These are phyloP conservation scores for Drechslerella coelobrocha DNA, from an alignment of 2,329 filamentous ascomycete species.

Conservation along the genomic window DNA sequence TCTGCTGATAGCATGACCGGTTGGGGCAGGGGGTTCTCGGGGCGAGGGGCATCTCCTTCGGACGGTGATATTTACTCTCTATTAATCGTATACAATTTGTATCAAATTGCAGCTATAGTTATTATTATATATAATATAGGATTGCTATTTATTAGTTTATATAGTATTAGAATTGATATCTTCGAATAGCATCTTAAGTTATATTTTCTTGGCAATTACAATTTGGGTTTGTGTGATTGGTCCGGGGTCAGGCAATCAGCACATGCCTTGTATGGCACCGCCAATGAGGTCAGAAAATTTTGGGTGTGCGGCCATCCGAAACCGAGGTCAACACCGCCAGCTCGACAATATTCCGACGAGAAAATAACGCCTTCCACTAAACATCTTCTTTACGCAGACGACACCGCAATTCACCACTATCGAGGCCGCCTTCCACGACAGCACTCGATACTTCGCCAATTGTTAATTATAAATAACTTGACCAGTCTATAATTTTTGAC, in stretches of 20 bases:
- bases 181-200: no score
- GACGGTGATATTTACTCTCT: background rate
- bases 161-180: background rate
- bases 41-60: background rate
- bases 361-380: constrained; percentile 28
- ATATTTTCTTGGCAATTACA: constrained; percentile 35
- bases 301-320: constrained; percentile 48
- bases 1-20: no score
- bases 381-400: background rate
- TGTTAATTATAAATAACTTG: background rate
- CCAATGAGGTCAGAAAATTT: constrained; percentile 50
- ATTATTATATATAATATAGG: background rate
- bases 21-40: no score
- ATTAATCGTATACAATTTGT: background rate
- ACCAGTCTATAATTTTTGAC: no score
- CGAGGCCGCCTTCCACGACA: background rate
- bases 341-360: constrained; percentile 49
- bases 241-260: constrained; percentile 6
- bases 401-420: background rate
- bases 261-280: constrained; percentile 34
- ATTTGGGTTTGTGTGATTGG: constrained; percentile 45
- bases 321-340: constrained; percentile 48
- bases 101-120: background rate
- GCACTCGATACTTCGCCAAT: background rate
- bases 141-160: background rate